Base-by-base conservation (phyloP, 352 stramenopile genomes). In the Phytopythium ostracodes region DNA sequence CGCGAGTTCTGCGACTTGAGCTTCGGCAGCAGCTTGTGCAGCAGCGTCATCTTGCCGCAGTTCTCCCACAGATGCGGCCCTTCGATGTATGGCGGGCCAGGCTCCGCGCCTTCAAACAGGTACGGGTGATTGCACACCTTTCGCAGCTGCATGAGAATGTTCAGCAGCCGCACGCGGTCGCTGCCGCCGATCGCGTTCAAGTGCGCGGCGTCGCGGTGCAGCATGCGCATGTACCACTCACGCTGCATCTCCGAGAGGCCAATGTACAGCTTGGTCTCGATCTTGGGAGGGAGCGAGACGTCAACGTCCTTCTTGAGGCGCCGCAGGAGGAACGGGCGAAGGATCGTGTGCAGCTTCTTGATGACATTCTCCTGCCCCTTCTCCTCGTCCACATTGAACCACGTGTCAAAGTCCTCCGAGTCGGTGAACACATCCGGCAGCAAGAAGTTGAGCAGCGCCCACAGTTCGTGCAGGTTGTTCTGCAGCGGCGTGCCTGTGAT, bases 51-150 rank as follows among this genome's bases (percentile, higher is more conserved):
- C 76, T 99, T 99, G 22, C 96, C 97, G 65, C 89, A 96, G 75
- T 99, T 99, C 69, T 99, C 95, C 96, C 97, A 99, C 35, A 99
- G 67, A 67, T 99, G 97, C 24, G 96, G 83, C 2, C 97, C 97
- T 70, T 99, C 96, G 14, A 92, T 82, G 75, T 98, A 99, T 5
- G 97, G 98, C 29, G 97, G 97, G 8, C 97, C 97, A 53, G 82
- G 86, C 76, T 99, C 98, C 1, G 97, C 97, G 14, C 98, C 98
- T 73, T 99, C 93, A 72, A 99, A 99, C 12, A 99, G 79, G 69
- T 99, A 99, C 20, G 98, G 98, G 73, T 99, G 98, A 72, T 99
- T 99, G 81, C 97, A 99, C 22, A 99, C 96, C 77, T 99, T 99
- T 18, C 96, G 86, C 27, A 99, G 77, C 72, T 99, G 97, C 97